These are phyloP conservation scores for Mycosphaerella sp. DNA, from an alignment of 2,329 filamentous ascomycete genomes.

Conservation along the genomic window DNA sequence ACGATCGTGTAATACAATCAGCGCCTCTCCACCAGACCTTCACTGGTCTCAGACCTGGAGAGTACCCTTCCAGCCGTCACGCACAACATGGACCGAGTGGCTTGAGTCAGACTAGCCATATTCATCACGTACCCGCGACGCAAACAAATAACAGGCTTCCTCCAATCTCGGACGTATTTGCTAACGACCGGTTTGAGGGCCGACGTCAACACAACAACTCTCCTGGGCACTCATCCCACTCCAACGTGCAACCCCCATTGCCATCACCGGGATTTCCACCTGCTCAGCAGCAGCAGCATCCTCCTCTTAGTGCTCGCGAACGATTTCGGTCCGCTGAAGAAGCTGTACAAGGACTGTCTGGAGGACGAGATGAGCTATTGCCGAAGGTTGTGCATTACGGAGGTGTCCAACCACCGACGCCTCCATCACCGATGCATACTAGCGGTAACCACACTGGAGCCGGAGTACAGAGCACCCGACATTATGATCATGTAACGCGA, in stretches of 20 bases:
- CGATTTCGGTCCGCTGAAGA: conserved; percentile 94
- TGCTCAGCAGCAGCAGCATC: conserved; percentile 38
- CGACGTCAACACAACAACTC: conserved; percentile 40
- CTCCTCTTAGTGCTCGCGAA: conserved; percentile 53
- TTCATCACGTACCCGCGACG: conserved; percentile 79
- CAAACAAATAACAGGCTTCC: conserved; percentile 90
- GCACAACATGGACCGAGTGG: conserved; percentile 73
- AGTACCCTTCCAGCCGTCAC: conserved; percentile 34
- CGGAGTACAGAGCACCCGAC: conserved; percentile 16
- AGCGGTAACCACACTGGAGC: conserved; percentile 18
- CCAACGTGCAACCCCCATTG: conserved; percentile 60
- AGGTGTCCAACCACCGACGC: conserved; percentile 86
- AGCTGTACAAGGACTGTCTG: conserved; percentile 81
- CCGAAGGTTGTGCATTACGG: conserved; percentile 95
- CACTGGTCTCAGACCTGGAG: conserved; percentile 74
- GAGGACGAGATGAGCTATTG: conserved; percentile 84
- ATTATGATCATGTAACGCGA: conserved; percentile 34
- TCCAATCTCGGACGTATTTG: conserved; percentile 91
- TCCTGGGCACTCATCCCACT: conserved; percentile 60
- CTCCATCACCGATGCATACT: conserved; percentile 67
- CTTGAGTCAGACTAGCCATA: conserved; percentile 76
- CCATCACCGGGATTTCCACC: conserved; percentile 71
- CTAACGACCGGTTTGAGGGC: conserved; percentile 60
- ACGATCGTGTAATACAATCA: conserved; percentile 93
- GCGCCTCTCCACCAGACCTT: conserved; percentile 93